phyloP scores from a whole-genome alignment of 176 grass and related monocot species.

The Phyllostachys edulis region DNA sequence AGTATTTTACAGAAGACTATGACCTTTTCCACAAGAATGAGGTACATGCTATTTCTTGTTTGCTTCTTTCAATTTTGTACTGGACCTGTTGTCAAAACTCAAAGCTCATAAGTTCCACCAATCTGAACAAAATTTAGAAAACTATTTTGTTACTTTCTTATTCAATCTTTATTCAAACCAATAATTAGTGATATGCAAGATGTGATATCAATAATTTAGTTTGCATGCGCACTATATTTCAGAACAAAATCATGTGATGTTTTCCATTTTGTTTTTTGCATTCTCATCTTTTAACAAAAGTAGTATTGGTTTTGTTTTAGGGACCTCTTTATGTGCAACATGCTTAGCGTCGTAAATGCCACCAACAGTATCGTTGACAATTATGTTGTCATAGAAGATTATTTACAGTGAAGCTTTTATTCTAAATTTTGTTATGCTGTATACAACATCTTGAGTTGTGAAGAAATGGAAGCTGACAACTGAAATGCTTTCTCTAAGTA shows the following conservation, averaged over 20 bases:
- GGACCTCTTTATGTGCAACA: background rate
- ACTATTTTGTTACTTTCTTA: background rate
- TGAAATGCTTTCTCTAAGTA: background rate
- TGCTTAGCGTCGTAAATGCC: conserved; percentile 16
- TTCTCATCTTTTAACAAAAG: background rate
- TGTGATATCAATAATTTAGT: background rate
- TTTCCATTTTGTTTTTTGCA: background rate
- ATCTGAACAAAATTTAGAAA: background rate
- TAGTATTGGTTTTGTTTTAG: conserved; percentile 8
- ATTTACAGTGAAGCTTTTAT: background rate
- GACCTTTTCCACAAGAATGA: conserved; percentile 87
- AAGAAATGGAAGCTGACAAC: background rate
- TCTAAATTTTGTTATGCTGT: conserved; percentile 15
- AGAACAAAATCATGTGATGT: background rate
- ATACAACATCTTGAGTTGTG: background rate
- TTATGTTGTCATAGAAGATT: conserved; percentile 21
- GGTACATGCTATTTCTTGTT: conserved; percentile 45
- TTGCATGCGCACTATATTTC: background rate
- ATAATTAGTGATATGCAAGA: background rate
- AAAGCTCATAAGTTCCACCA: background rate
- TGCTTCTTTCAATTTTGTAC: conserved; percentile 18
- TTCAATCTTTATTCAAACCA: background rate
- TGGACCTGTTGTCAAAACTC: background rate
- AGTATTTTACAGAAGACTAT: conserved; percentile 82
- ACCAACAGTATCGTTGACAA: background rate